Evolutionary conservation across 805 yeast genomes (phyloP).

Genomic region (Candida sithepensis): DNA sequence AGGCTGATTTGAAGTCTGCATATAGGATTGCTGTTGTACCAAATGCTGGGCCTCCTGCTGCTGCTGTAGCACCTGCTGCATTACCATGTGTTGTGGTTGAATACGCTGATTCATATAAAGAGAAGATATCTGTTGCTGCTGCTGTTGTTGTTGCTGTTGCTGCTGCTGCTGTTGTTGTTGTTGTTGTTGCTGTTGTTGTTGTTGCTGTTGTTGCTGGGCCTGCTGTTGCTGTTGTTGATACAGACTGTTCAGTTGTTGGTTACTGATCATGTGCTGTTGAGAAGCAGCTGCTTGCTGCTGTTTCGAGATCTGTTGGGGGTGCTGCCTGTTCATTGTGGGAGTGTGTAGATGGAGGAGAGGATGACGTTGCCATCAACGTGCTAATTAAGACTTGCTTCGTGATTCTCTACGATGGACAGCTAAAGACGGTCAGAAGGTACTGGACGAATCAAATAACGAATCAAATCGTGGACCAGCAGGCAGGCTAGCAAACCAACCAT

Average conservation of each 20-base stretch:
- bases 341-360: not conserved
- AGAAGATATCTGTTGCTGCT: constrained; percentile 8
- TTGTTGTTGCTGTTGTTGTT: constrained; percentile 7
- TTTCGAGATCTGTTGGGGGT: not conserved
- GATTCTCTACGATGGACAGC: not conserved
- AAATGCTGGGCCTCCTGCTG: constrained; percentile 18
- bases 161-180: constrained; percentile 11
- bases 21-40: constrained; percentile 8
- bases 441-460: too few species aligned
- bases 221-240: constrained; percentile 6
- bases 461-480: too few species aligned
- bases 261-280: not conserved
- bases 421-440: too few species aligned
- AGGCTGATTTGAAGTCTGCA: constrained; percentile 30
- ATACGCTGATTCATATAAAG: not conserved
- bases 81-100: constrained; percentile 5
- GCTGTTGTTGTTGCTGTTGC: constrained; percentile 7
- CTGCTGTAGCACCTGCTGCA: constrained; percentile 15
- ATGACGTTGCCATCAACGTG: not conserved
- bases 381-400: not conserved
- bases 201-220: constrained; percentile 2
- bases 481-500: too few species aligned
- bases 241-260: constrained; percentile 3
- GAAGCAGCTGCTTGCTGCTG: not conserved
- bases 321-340: constrained; percentile 1